Evolutionary conservation across 202 grass and related monocot species (phyloP).

Genomic region (Setaria viridis): DNA sequence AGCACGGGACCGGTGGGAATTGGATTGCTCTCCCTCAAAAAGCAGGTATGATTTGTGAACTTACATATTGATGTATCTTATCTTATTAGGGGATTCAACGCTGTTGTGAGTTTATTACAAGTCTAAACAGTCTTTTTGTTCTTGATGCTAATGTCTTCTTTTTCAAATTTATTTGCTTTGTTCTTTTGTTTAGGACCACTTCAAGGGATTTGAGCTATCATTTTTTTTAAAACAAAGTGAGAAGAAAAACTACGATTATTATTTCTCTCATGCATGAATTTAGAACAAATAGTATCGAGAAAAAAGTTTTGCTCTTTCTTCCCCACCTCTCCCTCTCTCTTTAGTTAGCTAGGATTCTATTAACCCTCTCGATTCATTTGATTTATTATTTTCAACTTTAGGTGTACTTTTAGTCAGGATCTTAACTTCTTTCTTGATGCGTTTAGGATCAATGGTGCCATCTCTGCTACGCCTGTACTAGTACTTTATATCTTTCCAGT

Average conservation of each 20-base stretch:
- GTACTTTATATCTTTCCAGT: not conserved
- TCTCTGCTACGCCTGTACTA: not conserved
- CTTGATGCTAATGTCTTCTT: not conserved
- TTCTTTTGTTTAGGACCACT: not conserved
- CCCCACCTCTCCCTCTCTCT: not conserved
- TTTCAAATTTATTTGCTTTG: not conserved
- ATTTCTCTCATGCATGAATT: not conserved
- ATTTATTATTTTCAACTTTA: not conserved
- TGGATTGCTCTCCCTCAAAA: constrained; percentile 94
- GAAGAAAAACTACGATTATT: not conserved
- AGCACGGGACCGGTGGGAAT: constrained; percentile 83
- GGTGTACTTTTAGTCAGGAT: not conserved
- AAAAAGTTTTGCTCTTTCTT: not conserved
- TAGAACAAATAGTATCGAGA: not conserved
- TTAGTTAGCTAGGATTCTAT: not conserved
- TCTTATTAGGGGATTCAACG: constrained; percentile 9
- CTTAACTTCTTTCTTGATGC: not conserved
- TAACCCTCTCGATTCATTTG: not conserved
- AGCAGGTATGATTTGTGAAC: constrained; percentile 55
- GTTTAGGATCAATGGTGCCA: not conserved
- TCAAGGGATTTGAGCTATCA: not conserved
- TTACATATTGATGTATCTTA: not conserved
- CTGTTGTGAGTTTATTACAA: not conserved
- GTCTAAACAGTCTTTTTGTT: not conserved
- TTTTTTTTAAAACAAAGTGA: not conserved